Evolutionary conservation across 495 filamentous ascomycete species (phyloP), one percentile per base, ranked within the genome.

Genomic region (Echria macrotheca): DNA sequence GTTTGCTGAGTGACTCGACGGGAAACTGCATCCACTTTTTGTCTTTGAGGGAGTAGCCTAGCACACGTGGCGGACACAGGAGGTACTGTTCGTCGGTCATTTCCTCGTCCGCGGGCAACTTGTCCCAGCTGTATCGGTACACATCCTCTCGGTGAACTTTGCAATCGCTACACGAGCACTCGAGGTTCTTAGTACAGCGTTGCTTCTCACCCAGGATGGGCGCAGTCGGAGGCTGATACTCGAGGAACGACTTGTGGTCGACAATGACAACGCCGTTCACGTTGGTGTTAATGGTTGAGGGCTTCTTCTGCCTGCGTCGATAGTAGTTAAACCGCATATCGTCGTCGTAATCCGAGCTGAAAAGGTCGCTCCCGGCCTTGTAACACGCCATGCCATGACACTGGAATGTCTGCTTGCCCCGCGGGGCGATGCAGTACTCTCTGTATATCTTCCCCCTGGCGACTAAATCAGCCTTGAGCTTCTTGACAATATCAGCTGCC

Each of bases 31-130:
- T 53, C 59, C 59, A 64, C n/a, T 56, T 31, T 36, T 66, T 68
- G n/a, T 60, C 48, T 17, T 38, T 45, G 1, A 60, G 44, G 11
- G 53, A 31, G 28, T 67, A 65, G 2, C 64, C 63, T 17, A 67
- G 43, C 1, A 67, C 44, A 19, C 64, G 51, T 9, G 63, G 64
- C n/a, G 64, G 63, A 35, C 54, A 63, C 0, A 67, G 28, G 9
- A 65, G 31, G 22, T 58, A 57, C 26, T 67, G 54, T 10, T 54
- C 45, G 6, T 56, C 33, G 18, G 45, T 48, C 45, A 48, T 38
- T 19, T 33, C 28, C 15, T 35, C 18, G 29, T 32, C 31, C 6
- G 44, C 18, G 1, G 33, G 24, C 14, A 39, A 14, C 17, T 28
- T 25, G 24, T 48, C 45, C 45, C 45, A 48, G 45, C 31, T 38